Conservation (phyloP, 805 yeast genomes). For the Pichia nanzhaoensis region DNA sequence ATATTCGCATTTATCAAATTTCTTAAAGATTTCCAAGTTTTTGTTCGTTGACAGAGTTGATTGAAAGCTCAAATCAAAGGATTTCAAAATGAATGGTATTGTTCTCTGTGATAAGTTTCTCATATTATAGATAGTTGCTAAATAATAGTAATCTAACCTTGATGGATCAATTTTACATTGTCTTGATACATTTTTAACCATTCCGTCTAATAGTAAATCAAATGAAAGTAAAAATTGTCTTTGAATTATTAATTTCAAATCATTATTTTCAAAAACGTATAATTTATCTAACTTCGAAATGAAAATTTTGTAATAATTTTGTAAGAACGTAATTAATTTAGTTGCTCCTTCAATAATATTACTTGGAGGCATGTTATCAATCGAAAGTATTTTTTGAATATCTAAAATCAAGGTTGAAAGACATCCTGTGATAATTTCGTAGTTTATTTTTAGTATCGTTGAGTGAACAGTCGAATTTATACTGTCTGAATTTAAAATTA, state of each 20-base stretch:
- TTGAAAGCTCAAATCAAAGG: conserved; percentile 46
- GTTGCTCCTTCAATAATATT: conserved; percentile 29
- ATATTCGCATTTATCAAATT: conserved; percentile 43
- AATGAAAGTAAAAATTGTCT: conserved; percentile 32
- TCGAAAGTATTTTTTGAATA: conserved; percentile 15
- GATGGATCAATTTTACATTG: conserved; percentile 15
- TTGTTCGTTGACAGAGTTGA: conserved; percentile 34
- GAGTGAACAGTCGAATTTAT: conserved; percentile 18
- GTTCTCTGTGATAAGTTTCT: conserved; percentile 38
- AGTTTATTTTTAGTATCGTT: conserved; percentile 19
- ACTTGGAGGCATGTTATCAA: conserved; percentile 36
- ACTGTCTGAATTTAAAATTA: conserved; percentile 28
- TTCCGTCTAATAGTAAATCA: conserved; percentile 35
- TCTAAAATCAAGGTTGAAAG: conserved; percentile 24
- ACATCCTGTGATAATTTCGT: conserved; percentile 23
- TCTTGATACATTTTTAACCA: conserved; percentile 33
- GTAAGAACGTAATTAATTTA: conserved; percentile 32
- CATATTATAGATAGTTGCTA: conserved; percentile 46
- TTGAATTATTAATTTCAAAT: conserved; percentile 24
- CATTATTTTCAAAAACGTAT: conserved; percentile 16
- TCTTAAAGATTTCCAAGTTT: conserved; percentile 37
- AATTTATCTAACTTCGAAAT: conserved; percentile 27
- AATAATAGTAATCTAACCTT: conserved; percentile 20
- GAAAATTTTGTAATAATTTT: conserved; percentile 33
- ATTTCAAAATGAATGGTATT: conserved; percentile 42